Evolutionary conservation across 768 basidiomycete genomes (phyloP).

Genomic region (Tephrocybe sp.): DNA sequence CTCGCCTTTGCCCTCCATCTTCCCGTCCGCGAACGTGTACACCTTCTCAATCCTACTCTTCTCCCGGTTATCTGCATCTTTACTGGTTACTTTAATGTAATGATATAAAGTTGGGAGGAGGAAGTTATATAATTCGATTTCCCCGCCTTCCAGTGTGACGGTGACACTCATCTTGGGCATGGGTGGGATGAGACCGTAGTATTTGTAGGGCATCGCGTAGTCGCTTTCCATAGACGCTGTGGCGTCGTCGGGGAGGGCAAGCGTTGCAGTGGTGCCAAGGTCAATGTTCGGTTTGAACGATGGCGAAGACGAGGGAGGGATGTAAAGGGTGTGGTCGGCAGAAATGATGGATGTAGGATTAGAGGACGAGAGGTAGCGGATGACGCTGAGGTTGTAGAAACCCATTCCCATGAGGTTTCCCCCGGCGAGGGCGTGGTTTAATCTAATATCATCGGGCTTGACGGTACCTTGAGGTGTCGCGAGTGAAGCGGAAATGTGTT

Average conservation of each 20-base stretch:
- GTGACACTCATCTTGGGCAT: slow-evolving; percentile 33
- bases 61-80: slow-evolving; percentile 16
- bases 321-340: slow-evolving; percentile 30
- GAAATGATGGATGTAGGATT: slow-evolving; percentile 43
- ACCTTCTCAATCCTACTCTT: slow-evolving; percentile 41
- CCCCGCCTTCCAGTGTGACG: slow-evolving; percentile 45
- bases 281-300: slow-evolving; percentile 30
- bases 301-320: slow-evolving; percentile 22
- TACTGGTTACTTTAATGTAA: slow-evolving; percentile 41
- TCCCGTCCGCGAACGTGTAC: slow-evolving; percentile 43
- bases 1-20: slow-evolving; percentile 44
- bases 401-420: slow-evolving; percentile 68
- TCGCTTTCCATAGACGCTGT: slow-evolving; percentile 36
- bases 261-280: slow-evolving; percentile 26
- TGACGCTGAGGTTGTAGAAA: slow-evolving; percentile 48
- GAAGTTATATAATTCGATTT: slow-evolving; percentile 42
- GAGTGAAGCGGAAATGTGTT: slow-evolving; percentile 42
- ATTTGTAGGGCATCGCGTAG: slow-evolving; percentile 25
- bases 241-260: slow-evolving; percentile 31
- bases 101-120: slow-evolving; percentile 46
- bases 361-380: slow-evolving; percentile 46
- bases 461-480: slow-evolving; percentile 32
- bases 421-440: slow-evolving; percentile 55
- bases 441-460: slow-evolving; percentile 46
- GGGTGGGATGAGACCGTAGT: slow-evolving; percentile 36